These are phyloP conservation scores for Debaryomycetaceae sp. DNA, from an alignment of 1,139 yeast genomes.

Conservation along the genomic window DNA sequence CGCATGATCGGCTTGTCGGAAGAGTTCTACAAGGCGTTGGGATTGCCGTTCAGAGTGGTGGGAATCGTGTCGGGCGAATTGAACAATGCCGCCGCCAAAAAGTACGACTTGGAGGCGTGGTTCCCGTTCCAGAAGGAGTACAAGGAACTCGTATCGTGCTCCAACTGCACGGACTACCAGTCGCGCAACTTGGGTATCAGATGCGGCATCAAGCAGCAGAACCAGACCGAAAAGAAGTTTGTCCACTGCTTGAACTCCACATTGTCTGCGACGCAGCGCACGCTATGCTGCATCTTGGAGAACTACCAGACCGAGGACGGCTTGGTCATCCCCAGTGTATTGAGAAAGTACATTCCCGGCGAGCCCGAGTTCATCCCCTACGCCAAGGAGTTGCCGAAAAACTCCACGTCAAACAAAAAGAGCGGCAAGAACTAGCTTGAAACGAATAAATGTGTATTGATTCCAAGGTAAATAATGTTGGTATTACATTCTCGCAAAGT, in stretches of 20 bases:
- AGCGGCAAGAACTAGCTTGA: conserved; percentile 8
- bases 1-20: conserved; percentile 87
- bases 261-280: conserved; percentile 95
- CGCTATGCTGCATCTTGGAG: conserved; percentile 92
- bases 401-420: conserved; percentile 78
- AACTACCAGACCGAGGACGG: conserved; percentile 98
- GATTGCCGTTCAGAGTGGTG: conserved; percentile 92
- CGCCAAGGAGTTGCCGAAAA: conserved; percentile 86
- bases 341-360: conserved; percentile 94
- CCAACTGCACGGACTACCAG: conserved; percentile 98
- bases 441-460: not conserved
- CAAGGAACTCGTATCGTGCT: conserved; percentile 96
- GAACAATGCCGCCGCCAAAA: conserved; percentile 98
- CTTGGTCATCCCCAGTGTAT: conserved; percentile 83
- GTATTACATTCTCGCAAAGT: conserved; percentile 1
- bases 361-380: conserved; percentile 95
- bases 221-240: conserved; percentile 92
- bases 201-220: conserved; percentile 95
- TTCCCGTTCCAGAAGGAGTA: conserved; percentile 99
- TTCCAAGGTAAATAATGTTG: conserved; percentile 1
- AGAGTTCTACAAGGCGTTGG: conserved; percentile 86
- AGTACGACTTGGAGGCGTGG: conserved; percentile 99
- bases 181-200: conserved; percentile 96
- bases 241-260: conserved; percentile 98
- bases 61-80: conserved; percentile 98